phyloP scores from a whole-genome alignment of 768 basidiomycete species.

The Pleurotus citrinopileatus region DNA sequence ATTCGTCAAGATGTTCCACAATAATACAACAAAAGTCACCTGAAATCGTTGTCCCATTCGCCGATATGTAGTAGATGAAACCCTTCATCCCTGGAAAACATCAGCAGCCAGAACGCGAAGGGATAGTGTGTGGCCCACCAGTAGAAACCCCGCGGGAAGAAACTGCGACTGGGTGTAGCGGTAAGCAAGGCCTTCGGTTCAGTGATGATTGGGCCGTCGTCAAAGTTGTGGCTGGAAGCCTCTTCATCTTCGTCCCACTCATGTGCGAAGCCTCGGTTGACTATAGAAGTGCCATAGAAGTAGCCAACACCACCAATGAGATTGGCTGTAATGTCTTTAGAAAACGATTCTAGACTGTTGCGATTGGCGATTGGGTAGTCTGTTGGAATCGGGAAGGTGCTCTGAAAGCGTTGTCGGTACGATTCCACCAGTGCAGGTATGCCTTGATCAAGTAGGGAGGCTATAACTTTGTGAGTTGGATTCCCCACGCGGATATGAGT shows the following conservation, averaged over 20 bases:
- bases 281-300: constrained; percentile 88
- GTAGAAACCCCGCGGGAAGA: constrained; percentile 98
- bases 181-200: constrained; percentile 79
- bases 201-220: constrained; percentile 61
- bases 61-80: constrained; percentile 93
- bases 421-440: constrained; percentile 60
- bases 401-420: constrained; percentile 66
- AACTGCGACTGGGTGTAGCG: constrained; percentile 92
- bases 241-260: constrained; percentile 84
- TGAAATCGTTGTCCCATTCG: constrained; percentile 89
- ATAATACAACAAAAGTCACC: constrained; percentile 29
- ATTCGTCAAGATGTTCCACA: not conserved
- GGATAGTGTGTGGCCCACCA: constrained; percentile 47
- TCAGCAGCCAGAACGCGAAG: not conserved
- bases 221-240: constrained; percentile 25
- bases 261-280: constrained; percentile 81
- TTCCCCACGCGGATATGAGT: not conserved
- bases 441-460: constrained; percentile 61
- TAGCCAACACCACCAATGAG: constrained; percentile 93
- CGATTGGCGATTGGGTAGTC: constrained; percentile 48
- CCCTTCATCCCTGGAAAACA: constrained; percentile 80
- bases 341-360: constrained; percentile 63
- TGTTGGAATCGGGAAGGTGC: constrained; percentile 64
- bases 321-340: constrained; percentile 87
- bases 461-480: constrained; percentile 32